These are phyloP conservation scores for Solanum chilense DNA, from an alignment of 257 asterid species.

Conservation along the genomic window DNA sequence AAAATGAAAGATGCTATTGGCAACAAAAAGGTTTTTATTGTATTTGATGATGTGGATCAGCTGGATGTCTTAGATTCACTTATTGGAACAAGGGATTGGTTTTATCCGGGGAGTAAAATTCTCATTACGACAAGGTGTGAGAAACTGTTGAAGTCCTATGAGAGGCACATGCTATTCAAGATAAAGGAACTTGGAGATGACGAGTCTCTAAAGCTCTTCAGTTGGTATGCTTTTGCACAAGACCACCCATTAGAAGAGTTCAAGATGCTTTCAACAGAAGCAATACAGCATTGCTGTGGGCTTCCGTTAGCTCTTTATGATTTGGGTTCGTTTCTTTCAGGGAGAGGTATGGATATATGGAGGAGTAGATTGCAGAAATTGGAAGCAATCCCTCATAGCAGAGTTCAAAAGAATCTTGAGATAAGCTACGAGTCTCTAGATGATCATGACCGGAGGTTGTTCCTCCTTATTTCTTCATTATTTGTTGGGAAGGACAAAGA, in stretches of 20 bases:
- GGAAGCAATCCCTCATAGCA: background rate
- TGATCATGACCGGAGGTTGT: background rate
- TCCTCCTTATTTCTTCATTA: background rate
- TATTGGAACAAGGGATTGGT: constrained; percentile 7
- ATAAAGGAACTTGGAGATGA: background rate
- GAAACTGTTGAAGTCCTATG: background rate
- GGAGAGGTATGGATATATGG: background rate
- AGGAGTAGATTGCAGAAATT: background rate
- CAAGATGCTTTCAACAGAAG: background rate
- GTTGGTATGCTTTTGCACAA: constrained; percentile 6
- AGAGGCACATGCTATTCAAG: constrained; percentile 1
- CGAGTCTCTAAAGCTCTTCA: constrained; percentile 5
- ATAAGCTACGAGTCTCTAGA: constrained; percentile 3
- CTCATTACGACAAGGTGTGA: constrained; percentile 4
- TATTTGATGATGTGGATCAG: constrained; percentile 9
- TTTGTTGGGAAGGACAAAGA: constrained; percentile 8
- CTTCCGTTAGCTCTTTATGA: constrained; percentile 10
- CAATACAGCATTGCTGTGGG: constrained; percentile 1
- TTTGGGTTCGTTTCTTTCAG: background rate
- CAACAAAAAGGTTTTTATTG: background rate
- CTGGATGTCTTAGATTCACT: background rate
- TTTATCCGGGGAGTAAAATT: constrained; percentile 8
- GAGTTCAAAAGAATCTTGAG: background rate
- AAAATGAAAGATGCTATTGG: background rate
- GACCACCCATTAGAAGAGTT: background rate